phyloP scores from a whole-genome alignment of 305 asterid genomes.

The Fraxinus paxiana region DNA sequence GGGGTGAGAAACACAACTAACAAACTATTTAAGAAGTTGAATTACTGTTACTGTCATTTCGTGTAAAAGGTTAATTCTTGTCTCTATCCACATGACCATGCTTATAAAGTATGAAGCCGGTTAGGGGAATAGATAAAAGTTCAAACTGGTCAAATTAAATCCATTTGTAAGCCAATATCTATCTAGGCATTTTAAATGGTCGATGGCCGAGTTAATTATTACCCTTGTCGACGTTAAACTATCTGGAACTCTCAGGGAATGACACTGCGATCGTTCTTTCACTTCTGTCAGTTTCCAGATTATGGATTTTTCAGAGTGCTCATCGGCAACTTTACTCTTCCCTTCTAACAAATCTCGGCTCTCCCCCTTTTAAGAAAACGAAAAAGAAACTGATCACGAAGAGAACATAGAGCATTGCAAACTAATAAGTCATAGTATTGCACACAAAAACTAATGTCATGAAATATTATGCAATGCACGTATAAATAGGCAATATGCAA shows the following conservation, averaged over 20 bases:
- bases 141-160: not conserved
- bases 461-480: not conserved
- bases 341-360: constrained; percentile 41
- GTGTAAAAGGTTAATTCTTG: not conserved
- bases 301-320: constrained; percentile 47
- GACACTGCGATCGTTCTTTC: constrained; percentile 54
- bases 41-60: not conserved
- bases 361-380: constrained; percentile 43
- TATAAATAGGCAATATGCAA: not conserved
- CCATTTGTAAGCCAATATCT: not conserved
- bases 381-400: not conserved
- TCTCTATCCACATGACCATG: not conserved
- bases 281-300: constrained; percentile 55
- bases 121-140: not conserved
- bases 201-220: constrained; percentile 5
- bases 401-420: not conserved
- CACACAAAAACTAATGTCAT: not conserved
- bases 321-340: constrained; percentile 49
- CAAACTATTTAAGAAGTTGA: not conserved
- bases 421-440: not conserved
- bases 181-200: not conserved
- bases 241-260: constrained; percentile 51
- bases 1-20: not conserved
- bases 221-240: constrained; percentile 40
- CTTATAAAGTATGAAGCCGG: not conserved